Conservation (phyloP, 1,284 basidiomycete genomes). For the Taiwanofungus camphoratus region DNA sequence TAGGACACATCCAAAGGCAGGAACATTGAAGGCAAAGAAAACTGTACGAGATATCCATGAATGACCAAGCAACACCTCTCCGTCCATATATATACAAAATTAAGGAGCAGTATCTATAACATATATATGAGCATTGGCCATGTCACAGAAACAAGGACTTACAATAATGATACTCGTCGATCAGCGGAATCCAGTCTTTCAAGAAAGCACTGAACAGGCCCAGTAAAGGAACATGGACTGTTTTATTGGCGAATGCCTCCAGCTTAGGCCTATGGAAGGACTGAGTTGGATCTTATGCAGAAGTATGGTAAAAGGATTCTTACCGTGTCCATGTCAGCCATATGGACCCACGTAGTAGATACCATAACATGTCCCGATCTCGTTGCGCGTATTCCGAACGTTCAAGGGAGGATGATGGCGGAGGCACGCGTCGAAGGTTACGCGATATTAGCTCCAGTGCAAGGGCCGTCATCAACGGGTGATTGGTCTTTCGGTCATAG, state of each 20-base stretch:
- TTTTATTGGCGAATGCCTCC: conserved; percentile 51
- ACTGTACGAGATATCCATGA: too few relatives aligned
- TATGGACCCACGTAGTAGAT: conserved; percentile 82
- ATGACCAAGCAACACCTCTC: too few relatives aligned
- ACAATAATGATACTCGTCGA: conserved; percentile 97
- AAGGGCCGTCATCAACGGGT: conserved; percentile 53
- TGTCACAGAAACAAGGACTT: conserved; percentile 29
- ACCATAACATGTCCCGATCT: conserved; percentile 80
- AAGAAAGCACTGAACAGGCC: conserved; percentile 74
- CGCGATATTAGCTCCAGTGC: conserved; percentile 61
- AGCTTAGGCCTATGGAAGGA: conserved; percentile 61
- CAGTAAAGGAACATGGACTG: conserved; percentile 65
- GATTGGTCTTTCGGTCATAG: conserved; percentile 32
- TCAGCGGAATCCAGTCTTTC: conserved; percentile 88
- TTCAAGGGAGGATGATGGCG: conserved; percentile 59
- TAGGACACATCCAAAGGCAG: too few relatives aligned
- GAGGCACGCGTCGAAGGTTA: conserved; percentile 58
- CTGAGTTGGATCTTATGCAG: conserved; percentile 4
- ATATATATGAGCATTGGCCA: background rate
- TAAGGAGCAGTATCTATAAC: conserved; percentile 35
- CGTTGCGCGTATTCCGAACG: conserved; percentile 76
- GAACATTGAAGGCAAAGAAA: too few relatives aligned
- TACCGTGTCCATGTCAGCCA: conserved; percentile 85
- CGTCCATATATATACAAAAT: conserved; percentile 8
- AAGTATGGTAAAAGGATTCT: conserved; percentile 17